Evolutionary conservation across 306 rosid species (phyloP).

Genomic region (Dalbergia cochinchinensis): DNA sequence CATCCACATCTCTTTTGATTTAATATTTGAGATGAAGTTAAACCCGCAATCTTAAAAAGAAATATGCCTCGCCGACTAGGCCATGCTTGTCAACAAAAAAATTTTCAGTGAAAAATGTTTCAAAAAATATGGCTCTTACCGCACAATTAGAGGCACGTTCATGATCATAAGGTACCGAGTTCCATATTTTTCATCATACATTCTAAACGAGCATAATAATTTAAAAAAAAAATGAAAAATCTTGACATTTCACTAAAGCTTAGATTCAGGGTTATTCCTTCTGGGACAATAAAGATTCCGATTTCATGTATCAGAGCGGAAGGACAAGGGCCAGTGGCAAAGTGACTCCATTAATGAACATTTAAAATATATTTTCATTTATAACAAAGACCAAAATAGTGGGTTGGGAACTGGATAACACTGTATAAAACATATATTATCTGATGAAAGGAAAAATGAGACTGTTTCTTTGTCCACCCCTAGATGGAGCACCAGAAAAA

Average conservation of each 20-base stretch:
- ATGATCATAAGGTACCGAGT: neutral
- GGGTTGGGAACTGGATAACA: conserved; percentile 47
- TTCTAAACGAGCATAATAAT: neutral
- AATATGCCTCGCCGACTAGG: neutral
- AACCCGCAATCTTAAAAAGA: too few species aligned
- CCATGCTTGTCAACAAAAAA: neutral
- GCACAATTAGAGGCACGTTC: conserved; percentile 9
- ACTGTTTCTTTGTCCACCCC: conserved; percentile 42
- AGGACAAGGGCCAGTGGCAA: conserved; percentile 36
- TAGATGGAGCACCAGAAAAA: conserved; percentile 31
- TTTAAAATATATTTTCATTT: neutral
- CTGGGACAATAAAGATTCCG: neutral
- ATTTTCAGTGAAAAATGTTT: neutral
- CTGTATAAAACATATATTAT: conserved; percentile 30
- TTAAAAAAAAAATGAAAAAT: neutral
- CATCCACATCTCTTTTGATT: too few species aligned
- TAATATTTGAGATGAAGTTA: too few species aligned
- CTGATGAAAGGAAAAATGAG: neutral
- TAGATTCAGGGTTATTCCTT: neutral
- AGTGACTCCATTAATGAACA: conserved; percentile 18
- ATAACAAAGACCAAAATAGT: conserved; percentile 34
- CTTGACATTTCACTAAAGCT: neutral
- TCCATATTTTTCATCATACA: neutral
- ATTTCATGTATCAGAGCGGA: neutral
- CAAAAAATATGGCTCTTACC: neutral